Percentiles rank a stretch among this genome's conserved stretches.
phyloP scores from a whole-genome alignment of 768 basidiomycete genomes.

The Vishniacozyma victoriae region DNA sequence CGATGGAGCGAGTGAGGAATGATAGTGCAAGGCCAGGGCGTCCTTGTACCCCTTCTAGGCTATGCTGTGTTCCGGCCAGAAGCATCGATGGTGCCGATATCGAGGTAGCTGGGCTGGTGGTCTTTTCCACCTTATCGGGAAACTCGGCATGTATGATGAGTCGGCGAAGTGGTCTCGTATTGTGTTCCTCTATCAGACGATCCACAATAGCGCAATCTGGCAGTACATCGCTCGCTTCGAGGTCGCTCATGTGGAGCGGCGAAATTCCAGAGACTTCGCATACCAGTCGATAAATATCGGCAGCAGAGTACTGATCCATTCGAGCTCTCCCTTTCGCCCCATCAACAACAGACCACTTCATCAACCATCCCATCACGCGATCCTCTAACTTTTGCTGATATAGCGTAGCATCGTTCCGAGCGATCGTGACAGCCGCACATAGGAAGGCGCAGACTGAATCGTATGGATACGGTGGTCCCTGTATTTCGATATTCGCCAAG shows the following conservation, averaged over 20 bases:
- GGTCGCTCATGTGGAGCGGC: conserved; percentile 48
- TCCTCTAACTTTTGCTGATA: conserved; percentile 82
- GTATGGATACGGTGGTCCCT: conserved; percentile 78
- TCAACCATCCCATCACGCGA: conserved; percentile 74
- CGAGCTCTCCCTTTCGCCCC: conserved; percentile 49
- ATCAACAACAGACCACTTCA: conserved; percentile 61
- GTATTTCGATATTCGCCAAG: conserved; percentile 76
- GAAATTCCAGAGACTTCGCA: conserved; percentile 60
- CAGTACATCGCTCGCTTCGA: conserved; percentile 48
- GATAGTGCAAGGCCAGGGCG: conserved; percentile 47
- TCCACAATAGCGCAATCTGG: conserved; percentile 66
- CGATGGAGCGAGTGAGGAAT: conserved; percentile 63
- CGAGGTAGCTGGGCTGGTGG: too few species aligned
- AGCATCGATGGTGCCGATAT: too few species aligned
- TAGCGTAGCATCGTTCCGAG: conserved; percentile 72
- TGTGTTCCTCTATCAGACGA: conserved; percentile 57
- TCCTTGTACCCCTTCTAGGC: too few species aligned
- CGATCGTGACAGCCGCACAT: conserved; percentile 60
- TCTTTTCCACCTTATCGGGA: too few species aligned
- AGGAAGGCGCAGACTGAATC: conserved; percentile 88
- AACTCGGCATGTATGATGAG: conserved; percentile 65
- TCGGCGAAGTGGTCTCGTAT: conserved; percentile 59
- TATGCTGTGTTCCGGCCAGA: too few species aligned
- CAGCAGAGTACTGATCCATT: conserved; percentile 54
- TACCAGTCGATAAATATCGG: conserved; percentile 62